Evolutionary conservation across 805 yeast genomes (phyloP), one percentile per base, ranked within the genome.

Genomic region (Saccharomycopsis selenospora): DNA sequence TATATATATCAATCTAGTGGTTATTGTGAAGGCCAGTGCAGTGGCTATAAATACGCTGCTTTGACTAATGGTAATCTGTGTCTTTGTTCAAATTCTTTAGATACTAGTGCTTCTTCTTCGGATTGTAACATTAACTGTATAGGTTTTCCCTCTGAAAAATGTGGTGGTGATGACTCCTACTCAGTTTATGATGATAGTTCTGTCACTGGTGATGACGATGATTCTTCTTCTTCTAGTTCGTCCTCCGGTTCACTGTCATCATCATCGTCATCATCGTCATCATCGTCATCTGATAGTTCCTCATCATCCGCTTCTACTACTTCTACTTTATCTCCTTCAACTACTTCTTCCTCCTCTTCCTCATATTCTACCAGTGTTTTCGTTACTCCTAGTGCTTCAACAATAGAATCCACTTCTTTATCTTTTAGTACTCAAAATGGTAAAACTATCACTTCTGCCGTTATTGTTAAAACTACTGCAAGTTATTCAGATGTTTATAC

Each of bases 81-180:
- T 54, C 63, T 58, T 54, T 71, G 76, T 54, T 63, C 69, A 47
- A 49, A 63, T 1, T 67, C 75, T 7, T 59, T 69, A 2, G 70
- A 78, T 3, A 47, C 63, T 5, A 26, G 65, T 13, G 59, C 63
- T 2, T 52, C 59, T 38, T 59, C 61, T 10, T 50, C 58, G 40
- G 52, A 63, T 22, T 82, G 89, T 64, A 53, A 60, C 44, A 50
- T 57, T 1, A 33, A 56, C 3, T 87, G 95, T 64, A 61, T 59
- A 18, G 95, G 88, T n/a, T 87, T 73, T 63, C 75, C 77, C 7
- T 40, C 55, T 2, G 83, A 82, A 47, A 66, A 53, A 7, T 86
- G 95, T 64, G 89, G 89, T 55, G 85, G 84, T 27, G 66, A 72
- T 20, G 56, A 61, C 25, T 72, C 71, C 47, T 72, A 72, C 55